A percentile compares a stretch with the other conserved stretches of the same genome.
Evolutionary conservation across 208 protist genomes (phyloP).

Genomic region (Trypanosoma lewisi): DNA sequence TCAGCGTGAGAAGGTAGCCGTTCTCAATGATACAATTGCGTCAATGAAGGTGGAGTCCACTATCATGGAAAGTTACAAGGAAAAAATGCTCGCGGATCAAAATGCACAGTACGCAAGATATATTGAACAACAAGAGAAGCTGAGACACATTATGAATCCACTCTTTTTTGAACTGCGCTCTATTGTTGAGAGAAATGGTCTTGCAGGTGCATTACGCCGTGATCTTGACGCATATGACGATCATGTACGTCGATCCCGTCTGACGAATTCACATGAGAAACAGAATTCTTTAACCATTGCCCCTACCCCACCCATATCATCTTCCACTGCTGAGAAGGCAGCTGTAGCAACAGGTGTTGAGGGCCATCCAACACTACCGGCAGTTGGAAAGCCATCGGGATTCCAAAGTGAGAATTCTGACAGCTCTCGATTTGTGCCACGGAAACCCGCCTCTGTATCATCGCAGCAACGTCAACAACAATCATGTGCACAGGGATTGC

Average conservation of each 20-base stretch:
- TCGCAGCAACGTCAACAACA: neutral
- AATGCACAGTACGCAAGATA: constrained; percentile 63
- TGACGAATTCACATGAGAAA: neutral
- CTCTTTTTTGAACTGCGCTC: constrained; percentile 66
- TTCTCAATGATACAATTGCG: constrained; percentile 59
- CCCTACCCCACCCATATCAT: too few relatives aligned
- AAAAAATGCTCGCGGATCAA: constrained; percentile 74
- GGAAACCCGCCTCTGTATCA: constrained; percentile 4
- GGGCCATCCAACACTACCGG: constrained; percentile 16
- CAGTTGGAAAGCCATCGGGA: neutral
- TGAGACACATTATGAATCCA: constrained; percentile 51
- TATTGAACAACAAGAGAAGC: constrained; percentile 61
- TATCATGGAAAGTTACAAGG: constrained; percentile 62
- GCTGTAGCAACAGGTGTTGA: neutral
- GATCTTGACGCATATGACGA: constrained; percentile 62
- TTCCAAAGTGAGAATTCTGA: constrained; percentile 1
- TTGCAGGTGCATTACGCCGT: constrained; percentile 38
- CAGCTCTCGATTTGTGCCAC: constrained; percentile 1
- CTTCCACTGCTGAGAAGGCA: constrained; percentile 5
- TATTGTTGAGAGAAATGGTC: constrained; percentile 52
- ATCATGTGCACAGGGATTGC: neutral
- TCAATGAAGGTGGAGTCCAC: constrained; percentile 75
- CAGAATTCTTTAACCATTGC: neutral
- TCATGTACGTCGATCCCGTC: constrained; percentile 22
- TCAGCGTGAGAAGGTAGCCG: constrained; percentile 42